Evolutionary conservation across 257 asterid species (phyloP).

Genomic region (Craterostigma plantagineum): DNA sequence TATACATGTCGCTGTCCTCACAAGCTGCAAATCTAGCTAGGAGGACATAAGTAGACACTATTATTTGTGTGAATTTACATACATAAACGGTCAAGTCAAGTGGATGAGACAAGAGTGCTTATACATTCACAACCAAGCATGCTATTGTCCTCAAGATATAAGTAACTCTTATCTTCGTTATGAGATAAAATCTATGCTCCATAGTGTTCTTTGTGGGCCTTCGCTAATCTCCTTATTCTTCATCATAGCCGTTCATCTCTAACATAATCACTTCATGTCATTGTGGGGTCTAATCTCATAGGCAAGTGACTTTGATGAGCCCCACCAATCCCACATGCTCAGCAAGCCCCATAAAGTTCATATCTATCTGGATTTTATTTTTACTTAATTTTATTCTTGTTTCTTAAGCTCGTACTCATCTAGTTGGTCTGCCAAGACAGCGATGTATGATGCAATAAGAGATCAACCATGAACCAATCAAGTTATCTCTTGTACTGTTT

Average conservation of each 20-base stretch:
- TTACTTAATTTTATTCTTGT: slow-evolving; percentile 16
- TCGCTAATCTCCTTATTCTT: slow-evolving; percentile 19
- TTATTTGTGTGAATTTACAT: slow-evolving; percentile 4
- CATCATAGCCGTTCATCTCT: slow-evolving; percentile 34
- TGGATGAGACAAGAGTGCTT: slow-evolving; percentile 9
- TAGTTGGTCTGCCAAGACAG: background rate
- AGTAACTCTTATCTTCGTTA: slow-evolving; percentile 22
- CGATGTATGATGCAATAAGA: background rate
- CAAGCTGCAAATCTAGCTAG: background rate
- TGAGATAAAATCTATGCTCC: slow-evolving; percentile 32
- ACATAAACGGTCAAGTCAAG: slow-evolving; percentile 4
- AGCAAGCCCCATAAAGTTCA: slow-evolving; percentile 24
- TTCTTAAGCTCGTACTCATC: slow-evolving; percentile 8
- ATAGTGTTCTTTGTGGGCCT: slow-evolving; percentile 14
- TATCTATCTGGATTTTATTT: slow-evolving; percentile 12
- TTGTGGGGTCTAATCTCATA: slow-evolving; percentile 19
- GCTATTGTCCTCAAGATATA: slow-evolving; percentile 15
- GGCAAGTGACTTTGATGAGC: slow-evolving; percentile 23
- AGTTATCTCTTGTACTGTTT: too few relatives aligned
- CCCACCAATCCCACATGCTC: slow-evolving; percentile 55
- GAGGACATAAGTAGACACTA: background rate
- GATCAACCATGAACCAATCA: background rate
- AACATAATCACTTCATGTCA: slow-evolving; percentile 9
- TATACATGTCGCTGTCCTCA: too few relatives aligned
- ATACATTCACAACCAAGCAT: slow-evolving; percentile 30